Base-by-base conservation (phyloP, 1,284 basidiomycete genomes). In the Termitomyces sp. region DNA sequence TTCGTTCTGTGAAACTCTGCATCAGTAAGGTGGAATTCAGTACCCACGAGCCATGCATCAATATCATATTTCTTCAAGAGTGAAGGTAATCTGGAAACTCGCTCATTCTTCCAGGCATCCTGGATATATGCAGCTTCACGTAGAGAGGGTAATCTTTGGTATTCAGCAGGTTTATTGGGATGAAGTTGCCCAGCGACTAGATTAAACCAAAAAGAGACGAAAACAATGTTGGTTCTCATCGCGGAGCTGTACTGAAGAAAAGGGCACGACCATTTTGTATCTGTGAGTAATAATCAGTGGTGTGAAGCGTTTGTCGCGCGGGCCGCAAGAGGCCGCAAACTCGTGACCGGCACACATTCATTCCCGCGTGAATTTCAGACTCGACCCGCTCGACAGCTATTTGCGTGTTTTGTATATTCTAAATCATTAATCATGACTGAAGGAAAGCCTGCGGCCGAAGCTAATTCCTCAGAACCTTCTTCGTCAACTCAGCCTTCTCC, bases 61-160 rank as follows among this genome's bases (percentile, higher is more conserved):
- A 49, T 36, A 39, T 49, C 5, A n/a, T 49, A 49, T 39, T 39
- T 49, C 36, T 38, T 39, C 7, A 49, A 26, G 0, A 49, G 36
- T 19, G 36, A 39, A 39, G 78, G 78, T 15, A 81, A 73, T 17
- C 63, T 65, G 9, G 69, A 63, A 12, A 78, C 60, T 21, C 78
- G 68, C 59, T 77, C 68, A 21, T 70, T 63, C 19, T 72, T 70
- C 79, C 78, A 82, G 52, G 55, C 60, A 57, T 77, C 68, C 54
- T 76, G 72, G 19, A 80, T 74, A 17, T 52, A 53, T 24, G 77
- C 77, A 49, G 75, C 75, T 45, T 75, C 72, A 38, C 75, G 70
- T 33, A 80, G 67, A 13, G 72, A 65, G 1, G 80, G 79, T 5
- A 80, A 65, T 10, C 54, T 54, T 38, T 64, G 66, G 52, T 80